Conservation (phyloP, 768 basidiomycete species). For the Tulasnella sp. region DNA sequence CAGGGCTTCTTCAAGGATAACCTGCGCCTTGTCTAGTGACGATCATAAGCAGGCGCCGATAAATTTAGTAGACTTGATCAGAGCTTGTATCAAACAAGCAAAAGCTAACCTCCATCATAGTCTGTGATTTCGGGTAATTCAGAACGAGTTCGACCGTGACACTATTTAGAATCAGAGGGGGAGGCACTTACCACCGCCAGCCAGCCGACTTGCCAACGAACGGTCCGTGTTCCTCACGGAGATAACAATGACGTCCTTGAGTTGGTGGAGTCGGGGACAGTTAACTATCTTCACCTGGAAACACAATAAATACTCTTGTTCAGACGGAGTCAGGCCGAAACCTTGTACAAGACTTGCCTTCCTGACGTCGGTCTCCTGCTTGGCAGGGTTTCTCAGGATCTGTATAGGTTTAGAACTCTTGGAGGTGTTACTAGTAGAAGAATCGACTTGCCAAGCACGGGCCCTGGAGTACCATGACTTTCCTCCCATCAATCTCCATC, state of each 20-base stretch:
- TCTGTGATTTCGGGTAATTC: neutral
- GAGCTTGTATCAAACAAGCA: neutral
- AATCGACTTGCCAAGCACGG: neutral
- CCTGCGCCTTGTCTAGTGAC: neutral
- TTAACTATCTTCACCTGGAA: constrained; percentile 9
- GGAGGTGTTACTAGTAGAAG: neutral
- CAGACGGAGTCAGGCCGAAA: too few species aligned
- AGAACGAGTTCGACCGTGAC: neutral
- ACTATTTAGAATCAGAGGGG: neutral
- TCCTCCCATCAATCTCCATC: neutral
- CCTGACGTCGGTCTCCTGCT: constrained; percentile 8
- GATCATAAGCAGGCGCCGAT: neutral
- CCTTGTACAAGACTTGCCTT: constrained; percentile 11
- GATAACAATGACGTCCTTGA: constrained; percentile 1
- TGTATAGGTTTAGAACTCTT: neutral
- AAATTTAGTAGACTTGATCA: neutral
- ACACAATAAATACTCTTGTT: too few species aligned
- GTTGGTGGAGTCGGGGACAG: neutral
- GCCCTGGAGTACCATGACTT: neutral
- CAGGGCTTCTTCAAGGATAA: neutral
- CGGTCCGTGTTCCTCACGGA: constrained; percentile 9
- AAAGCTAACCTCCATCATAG: constrained; percentile 3
- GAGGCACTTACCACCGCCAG: neutral
- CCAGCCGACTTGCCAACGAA: neutral
- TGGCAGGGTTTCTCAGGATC: constrained; percentile 11